Base-by-base conservation (phyloP, 257 asterid species). In the Solanum chaucha region DNA sequence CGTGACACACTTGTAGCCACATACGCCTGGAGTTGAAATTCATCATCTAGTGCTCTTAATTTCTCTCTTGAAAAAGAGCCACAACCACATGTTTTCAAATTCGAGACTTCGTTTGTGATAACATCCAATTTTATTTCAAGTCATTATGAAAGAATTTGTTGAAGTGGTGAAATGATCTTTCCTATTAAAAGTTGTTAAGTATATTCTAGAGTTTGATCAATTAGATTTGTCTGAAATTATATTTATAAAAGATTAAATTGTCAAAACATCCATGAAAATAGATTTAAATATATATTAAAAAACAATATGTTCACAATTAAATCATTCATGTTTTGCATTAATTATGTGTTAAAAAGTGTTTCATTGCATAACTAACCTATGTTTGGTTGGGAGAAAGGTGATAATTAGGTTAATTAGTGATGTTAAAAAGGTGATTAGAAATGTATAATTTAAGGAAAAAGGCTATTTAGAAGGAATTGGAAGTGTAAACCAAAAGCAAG, bases 401-500 rank as follows among this genome's bases (percentile, higher is more conserved):
- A 40, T 38, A 40, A 40, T 12, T 75, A 75, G 58, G 58, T 40
- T n/a, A 75, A 38, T n/a, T 40, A 75, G 59, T 75, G 83, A n/a
- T 75, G 59, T 40, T 75, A 75, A 75, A 71, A 75, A 40, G 83
- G 58, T 75, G 35, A 40, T 40, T 75, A 75, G 12, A 40, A 75
- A 38, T 40, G 59, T n/a, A 75, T 40, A 75, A 75, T 40, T 75
- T 75, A 75, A 75, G 59, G 22, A n/a, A 19, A 75, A 75, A 38
- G 32, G 55, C 20, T 5, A 36, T 19, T 75, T 15, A 22, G 22
- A 75, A 13, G 20, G 58, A 22, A 11, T 38, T 75, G 58, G 34
- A 19, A 38, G 41, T 71, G 65, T 26, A 86, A 77, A 38, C 65
- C 68, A 86, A 86, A 86, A 86, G 88, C 86, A 61, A 86, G 38